Evolutionary conservation across 257 asterid species (phyloP).

Genomic region (Solanum paucissectum): DNA sequence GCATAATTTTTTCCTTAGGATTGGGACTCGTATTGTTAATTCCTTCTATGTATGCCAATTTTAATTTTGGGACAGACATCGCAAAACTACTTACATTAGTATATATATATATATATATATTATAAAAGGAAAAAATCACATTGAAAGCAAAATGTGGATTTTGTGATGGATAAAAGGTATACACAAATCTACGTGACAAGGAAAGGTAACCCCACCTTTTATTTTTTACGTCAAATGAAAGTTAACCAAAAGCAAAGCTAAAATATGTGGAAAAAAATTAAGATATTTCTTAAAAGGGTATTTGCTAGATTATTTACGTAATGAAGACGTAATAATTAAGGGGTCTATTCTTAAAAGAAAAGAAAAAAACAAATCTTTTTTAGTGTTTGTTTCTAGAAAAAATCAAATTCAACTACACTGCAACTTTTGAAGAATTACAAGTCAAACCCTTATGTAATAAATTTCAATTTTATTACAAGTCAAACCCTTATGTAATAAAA

Average conservation of each 20-base stretch:
- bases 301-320: not conserved
- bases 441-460: not conserved
- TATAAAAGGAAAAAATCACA: not conserved
- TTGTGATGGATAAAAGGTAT: not conserved
- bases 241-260: not conserved
- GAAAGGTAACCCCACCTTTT: not conserved
- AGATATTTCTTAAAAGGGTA: not conserved
- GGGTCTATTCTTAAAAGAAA: not conserved
- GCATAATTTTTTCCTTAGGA: not conserved
- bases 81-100: no score
- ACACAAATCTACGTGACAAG: not conserved
- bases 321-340: not conserved
- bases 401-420: not conserved
- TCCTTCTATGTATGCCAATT: not conserved
- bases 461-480: no score
- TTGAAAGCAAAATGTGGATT: not conserved
- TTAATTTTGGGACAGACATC: fast-evolving
- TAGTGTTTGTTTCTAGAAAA: not conserved
- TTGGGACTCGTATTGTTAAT: no score
- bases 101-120: no score
- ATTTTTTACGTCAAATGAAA: not conserved
- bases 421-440: not conserved
- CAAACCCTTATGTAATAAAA: not conserved
- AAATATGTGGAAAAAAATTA: not conserved
- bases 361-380: not conserved